Conservation (phyloP, 225 moss, liverwort and hornwort genomes). For the Asterella californica region DNA sequence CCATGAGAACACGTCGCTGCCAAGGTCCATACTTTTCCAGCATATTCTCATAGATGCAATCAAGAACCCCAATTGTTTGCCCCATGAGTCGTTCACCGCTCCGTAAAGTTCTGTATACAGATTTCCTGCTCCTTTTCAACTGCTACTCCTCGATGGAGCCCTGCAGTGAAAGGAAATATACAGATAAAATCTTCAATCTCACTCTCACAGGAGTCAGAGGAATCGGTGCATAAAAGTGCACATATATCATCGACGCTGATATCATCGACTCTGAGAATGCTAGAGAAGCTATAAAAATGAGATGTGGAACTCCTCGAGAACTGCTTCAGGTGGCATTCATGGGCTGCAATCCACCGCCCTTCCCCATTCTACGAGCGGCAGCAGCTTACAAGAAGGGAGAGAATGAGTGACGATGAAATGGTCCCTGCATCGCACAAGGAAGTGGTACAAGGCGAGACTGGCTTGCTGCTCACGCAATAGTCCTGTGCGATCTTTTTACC, state of each 20-base stretch:
- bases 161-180: constrained; percentile 3
- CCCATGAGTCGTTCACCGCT: constrained; percentile 17
- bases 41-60: constrained; percentile 29
- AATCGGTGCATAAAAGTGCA: background rate
- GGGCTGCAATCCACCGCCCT: background rate
- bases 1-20: constrained; percentile 29
- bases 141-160: background rate
- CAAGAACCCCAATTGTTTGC: constrained; percentile 30
- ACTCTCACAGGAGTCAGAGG: constrained; percentile 18
- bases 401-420: constrained; percentile 1
- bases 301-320: background rate
- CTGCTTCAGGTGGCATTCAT: constrained; percentile 12
- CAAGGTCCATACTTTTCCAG: constrained; percentile 29
- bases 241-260: constrained; percentile 13
- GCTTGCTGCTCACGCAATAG: constrained; percentile 21
- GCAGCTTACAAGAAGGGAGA: constrained; percentile 1
- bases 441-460: background rate
- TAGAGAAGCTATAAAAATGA: background rate
- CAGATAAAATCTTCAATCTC: constrained; percentile 14
- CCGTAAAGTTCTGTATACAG: background rate
- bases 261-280: constrained; percentile 18
- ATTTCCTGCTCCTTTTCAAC: constrained; percentile 16
- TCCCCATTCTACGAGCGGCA: background rate
- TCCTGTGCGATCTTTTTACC: constrained; percentile 2
- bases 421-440: background rate